These are phyloP conservation scores for Salix koriyanagi DNA, from an alignment of 345 rosid genomes.

Conservation along the genomic window DNA sequence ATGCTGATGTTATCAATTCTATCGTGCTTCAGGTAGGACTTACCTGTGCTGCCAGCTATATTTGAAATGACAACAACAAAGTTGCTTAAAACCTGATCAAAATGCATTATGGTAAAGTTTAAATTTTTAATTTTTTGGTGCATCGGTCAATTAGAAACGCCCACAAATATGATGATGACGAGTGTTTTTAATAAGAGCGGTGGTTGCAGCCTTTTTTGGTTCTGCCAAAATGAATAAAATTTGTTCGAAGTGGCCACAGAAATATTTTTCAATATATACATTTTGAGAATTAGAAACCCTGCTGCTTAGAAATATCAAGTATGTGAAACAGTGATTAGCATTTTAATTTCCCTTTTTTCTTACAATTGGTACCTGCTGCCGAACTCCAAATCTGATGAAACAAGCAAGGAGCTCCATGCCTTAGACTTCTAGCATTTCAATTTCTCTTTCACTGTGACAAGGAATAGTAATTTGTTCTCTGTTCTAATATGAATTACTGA, in stretches of 20 bases:
- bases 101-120: neutral
- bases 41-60: neutral
- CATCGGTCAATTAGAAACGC: neutral
- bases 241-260: neutral
- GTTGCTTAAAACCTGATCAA: neutral
- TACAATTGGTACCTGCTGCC: neutral
- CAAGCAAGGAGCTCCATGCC: neutral
- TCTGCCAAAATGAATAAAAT: neutral
- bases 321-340: neutral
- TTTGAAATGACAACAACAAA: neutral
- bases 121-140: neutral
- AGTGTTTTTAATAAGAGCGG: neutral
- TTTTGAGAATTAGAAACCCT: neutral
- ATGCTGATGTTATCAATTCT: conserved; percentile 80
- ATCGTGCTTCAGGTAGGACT: conserved; percentile 74
- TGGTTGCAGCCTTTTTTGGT: neutral
- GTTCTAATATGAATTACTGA: conserved; percentile 20
- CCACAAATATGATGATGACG: neutral
- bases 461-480: conserved; percentile 1
- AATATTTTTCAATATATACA: neutral
- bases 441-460: neutral
- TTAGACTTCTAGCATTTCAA: neutral
- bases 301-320: neutral
- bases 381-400: neutral
- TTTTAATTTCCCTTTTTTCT: neutral